These are phyloP conservation scores for Zelonia costaricensis DNA, from an alignment of 208 protist species.

Conservation along the genomic window DNA sequence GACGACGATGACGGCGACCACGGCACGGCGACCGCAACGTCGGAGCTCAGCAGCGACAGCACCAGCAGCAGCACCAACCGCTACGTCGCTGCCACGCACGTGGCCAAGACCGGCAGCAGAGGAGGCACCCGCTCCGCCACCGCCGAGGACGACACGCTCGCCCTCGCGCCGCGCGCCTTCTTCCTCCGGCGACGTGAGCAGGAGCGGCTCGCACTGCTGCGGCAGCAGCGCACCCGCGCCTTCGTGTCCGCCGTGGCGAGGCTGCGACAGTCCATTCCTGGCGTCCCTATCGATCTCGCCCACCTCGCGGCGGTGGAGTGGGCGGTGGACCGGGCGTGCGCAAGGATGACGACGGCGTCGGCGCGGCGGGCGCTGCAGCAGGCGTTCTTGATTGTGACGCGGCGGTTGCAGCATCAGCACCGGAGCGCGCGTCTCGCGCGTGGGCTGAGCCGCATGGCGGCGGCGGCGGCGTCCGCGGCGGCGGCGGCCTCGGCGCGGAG, in stretches of 20 bases:
- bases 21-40: not conserved
- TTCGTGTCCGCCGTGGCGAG: slow-evolving; percentile 29
- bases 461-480: not conserved
- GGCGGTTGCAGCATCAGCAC: slow-evolving; percentile 29
- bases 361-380: slow-evolving; percentile 29
- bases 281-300: slow-evolving; percentile 22
- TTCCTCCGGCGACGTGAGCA: not conserved
- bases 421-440: slow-evolving; percentile 3
- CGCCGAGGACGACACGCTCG: too few relatives aligned
- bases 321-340: slow-evolving; percentile 25
- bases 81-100: too few relatives aligned
- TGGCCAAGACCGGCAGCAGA: too few relatives aligned
- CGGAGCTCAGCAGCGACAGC: not conserved
- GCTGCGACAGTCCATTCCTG: slow-evolving; percentile 25
- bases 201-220: slow-evolving; percentile 4
- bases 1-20: slow-evolving; percentile 1
- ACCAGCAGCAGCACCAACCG: slow-evolving; percentile 1
- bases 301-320: slow-evolving; percentile 23
- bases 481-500: too few relatives aligned
- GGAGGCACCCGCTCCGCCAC: not conserved
- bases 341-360: slow-evolving; percentile 3
- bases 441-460: not conserved
- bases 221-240: slow-evolving; percentile 20
- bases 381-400: slow-evolving; percentile 42
- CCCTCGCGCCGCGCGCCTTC: not conserved